Base-by-base conservation (phyloP, 1,284 basidiomycete genomes). In the Coniophora puteana region DNA sequence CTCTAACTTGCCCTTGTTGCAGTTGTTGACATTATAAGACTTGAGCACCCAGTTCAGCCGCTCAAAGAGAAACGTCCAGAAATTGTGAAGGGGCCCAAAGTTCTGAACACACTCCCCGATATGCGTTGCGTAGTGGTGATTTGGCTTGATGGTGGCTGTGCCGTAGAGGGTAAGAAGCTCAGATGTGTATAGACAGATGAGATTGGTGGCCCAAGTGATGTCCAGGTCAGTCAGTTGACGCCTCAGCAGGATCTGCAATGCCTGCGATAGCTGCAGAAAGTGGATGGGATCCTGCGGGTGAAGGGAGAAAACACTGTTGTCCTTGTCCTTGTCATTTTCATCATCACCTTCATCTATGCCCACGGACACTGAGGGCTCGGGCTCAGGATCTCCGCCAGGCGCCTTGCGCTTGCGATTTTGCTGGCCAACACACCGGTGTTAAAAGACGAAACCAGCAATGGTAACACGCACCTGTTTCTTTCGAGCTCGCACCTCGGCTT, bases 151-250 rank as follows among this genome's bases (percentile, higher is more conserved):
- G 3, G 51, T 41, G 2, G 33, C 43, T 1, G 49, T 36, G 1
- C 60, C 58, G 36, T 62, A 61, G 5, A 62, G 36, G 10, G 26
- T 10, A 27, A 27, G 38, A 2, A 57, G 38, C 24, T 55, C 54
- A 1, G 26, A 38, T 28, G 51, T 50, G 30, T 59, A 61, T 24
- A 50, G 43, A 1, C 49, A 41, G 8, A 59, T 13, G 0, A 59
- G 45, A 1, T 8, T 20, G 26, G 58, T 53, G 1, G 54, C 52
- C 6, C 20, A 6, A 8, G 16, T n/a, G n/a, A 61, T 31, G 4
- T 52, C 39, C 0, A 25, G 13, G 1, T 50, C 49, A 13, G 32
- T 48, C 1, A 61, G 40, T 2, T 21, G n/a, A 4, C 43, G 27
- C 4, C 30, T 29, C 3, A 52, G 35, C 2, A 58, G 45, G 1